Percentiles rank a stretch among this genome's conserved stretches.
Evolutionary conservation across 2,329 filamentous ascomycete species (phyloP).

Genomic region (Aspergillus brasiliensis): DNA sequence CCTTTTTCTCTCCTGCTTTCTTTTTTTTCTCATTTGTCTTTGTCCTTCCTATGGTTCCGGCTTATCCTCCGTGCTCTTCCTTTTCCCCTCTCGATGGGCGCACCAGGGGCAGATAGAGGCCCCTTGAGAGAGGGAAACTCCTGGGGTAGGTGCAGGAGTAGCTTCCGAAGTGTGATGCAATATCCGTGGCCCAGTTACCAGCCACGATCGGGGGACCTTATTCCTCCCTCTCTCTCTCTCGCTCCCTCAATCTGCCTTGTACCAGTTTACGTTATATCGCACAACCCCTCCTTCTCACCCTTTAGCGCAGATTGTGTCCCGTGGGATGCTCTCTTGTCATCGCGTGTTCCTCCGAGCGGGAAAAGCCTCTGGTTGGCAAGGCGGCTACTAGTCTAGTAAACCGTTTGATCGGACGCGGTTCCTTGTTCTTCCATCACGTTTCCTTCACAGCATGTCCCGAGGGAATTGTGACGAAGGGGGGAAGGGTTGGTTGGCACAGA

Average conservation of each 20-base stretch:
- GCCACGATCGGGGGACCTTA: slow-evolving; percentile 5
- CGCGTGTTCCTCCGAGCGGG: not conserved
- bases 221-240: not conserved
- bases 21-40: not conserved
- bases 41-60: not conserved
- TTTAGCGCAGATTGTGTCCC: not conserved
- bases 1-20: not conserved
- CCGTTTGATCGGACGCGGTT: not conserved
- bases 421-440: not conserved
- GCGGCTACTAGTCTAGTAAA: not conserved
- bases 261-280: slow-evolving; percentile 1
- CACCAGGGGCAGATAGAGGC: slow-evolving; percentile 5
- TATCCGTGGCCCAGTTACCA: slow-evolving; percentile 1
- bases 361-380: not conserved
- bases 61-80: slow-evolving; percentile 3
- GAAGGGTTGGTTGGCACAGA: too few species aligned
- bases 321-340: not conserved
- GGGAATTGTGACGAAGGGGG: not conserved
- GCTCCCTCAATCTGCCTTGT: too few species aligned
- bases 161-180: slow-evolving; percentile 14
- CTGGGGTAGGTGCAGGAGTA: slow-evolving; percentile 16
- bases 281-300: not conserved
- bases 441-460: not conserved
- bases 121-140: slow-evolving; percentile 7
- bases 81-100: not conserved